phyloP scores from a whole-genome alignment of 1,284 basidiomycete species.

The Gymnopus androsaceus region DNA sequence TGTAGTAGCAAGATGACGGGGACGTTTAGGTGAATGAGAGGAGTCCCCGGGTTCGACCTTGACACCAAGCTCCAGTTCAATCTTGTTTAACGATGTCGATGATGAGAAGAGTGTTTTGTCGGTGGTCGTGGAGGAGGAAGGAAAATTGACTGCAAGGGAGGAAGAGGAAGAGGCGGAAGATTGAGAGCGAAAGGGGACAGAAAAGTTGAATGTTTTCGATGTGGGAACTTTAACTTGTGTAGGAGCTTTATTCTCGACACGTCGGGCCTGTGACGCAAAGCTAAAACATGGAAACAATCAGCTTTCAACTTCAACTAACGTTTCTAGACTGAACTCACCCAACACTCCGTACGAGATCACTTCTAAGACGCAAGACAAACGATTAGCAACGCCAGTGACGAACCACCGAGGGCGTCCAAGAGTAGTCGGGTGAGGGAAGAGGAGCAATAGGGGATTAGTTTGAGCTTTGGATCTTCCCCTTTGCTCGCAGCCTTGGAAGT shows the following conservation, averaged over 20 bases:
- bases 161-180: not conserved
- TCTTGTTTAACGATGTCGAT: too few relatives aligned
- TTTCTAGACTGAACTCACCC: constrained; percentile 59
- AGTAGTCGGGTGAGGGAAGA: constrained; percentile 81
- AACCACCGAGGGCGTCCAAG: constrained; percentile 82
- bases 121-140: too few relatives aligned
- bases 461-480: not conserved
- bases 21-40: too few relatives aligned
- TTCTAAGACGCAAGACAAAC: constrained; percentile 83
- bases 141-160: too few relatives aligned
- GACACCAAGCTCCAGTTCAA: not conserved
- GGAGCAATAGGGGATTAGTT: constrained; percentile 80
- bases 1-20: too few relatives aligned
- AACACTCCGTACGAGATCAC: constrained; percentile 61
- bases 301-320: constrained; percentile 35
- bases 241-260: not conserved
- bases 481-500: constrained; percentile 13
- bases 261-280: constrained; percentile 3
- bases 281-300: constrained; percentile 24
- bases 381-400: constrained; percentile 74
- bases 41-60: too few relatives aligned
- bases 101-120: too few relatives aligned
- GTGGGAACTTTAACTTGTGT: constrained; percentile 43
- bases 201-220: constrained; percentile 48
- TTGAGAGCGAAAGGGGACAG: not conserved